These are phyloP conservation scores for Cystobasidium sp. DNA, from an alignment of 1,284 basidiomycete genomes.

Conservation along the genomic window DNA sequence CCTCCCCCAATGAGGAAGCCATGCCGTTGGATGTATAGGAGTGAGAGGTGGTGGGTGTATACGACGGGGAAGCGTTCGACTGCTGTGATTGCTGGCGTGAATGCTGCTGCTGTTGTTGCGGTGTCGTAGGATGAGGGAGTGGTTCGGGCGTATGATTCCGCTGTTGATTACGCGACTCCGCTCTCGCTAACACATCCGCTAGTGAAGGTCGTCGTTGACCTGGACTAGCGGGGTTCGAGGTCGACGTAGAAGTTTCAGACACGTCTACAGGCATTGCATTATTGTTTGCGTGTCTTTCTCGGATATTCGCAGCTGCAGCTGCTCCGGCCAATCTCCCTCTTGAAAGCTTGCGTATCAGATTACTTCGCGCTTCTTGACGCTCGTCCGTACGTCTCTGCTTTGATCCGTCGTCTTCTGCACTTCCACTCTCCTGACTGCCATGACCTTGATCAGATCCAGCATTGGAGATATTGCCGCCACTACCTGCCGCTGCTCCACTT, in stretches of 20 bases:
- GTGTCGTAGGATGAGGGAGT: background rate
- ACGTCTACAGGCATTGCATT: background rate
- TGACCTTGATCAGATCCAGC: background rate
- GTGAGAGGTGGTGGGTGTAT: background rate
- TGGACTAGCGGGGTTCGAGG: conserved; percentile 21
- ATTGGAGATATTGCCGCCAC: background rate
- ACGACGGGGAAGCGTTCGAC: background rate
- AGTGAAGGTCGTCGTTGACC: conserved; percentile 25
- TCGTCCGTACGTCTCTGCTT: conserved; percentile 31
- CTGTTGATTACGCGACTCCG: conserved; percentile 25
- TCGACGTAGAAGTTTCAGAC: conserved; percentile 38
- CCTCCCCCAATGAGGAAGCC: too few species aligned
- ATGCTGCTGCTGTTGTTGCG: background rate
- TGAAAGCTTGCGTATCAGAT: conserved; percentile 52
- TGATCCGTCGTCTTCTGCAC: conserved; percentile 17
- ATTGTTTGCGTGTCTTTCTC: background rate
- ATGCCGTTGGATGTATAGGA: background rate
- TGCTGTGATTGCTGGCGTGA: background rate
- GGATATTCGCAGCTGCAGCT: conserved; percentile 1
- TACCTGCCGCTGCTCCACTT: background rate
- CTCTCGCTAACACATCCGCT: conserved; percentile 26
- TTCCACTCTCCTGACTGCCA: background rate
- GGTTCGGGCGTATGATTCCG: conserved; percentile 20
- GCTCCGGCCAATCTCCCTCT: conserved; percentile 46
- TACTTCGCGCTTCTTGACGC: conserved; percentile 48